These are phyloP conservation scores for Zymoseptoria tritici DNA, from an alignment of 2,329 filamentous ascomycete species.

Conservation along the genomic window DNA sequence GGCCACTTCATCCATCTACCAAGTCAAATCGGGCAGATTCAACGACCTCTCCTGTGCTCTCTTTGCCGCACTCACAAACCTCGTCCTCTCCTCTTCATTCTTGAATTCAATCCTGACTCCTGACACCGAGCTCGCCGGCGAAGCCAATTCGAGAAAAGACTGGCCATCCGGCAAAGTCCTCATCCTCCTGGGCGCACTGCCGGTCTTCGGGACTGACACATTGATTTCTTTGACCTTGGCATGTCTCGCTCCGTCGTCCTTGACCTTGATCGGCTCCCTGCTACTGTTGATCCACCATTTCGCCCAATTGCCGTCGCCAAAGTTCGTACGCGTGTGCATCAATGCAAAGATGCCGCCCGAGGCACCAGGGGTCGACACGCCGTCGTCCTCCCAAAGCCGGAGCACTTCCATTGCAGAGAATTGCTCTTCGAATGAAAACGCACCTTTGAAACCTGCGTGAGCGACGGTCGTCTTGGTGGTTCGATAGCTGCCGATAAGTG, in stretches of 20 bases:
- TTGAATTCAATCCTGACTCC: slow-evolving; percentile 40
- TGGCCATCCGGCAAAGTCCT: background rate
- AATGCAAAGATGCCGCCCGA: slow-evolving; percentile 37
- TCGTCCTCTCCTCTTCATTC: slow-evolving; percentile 34
- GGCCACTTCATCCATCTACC: background rate
- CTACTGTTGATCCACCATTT: slow-evolving; percentile 39
- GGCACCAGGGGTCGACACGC: slow-evolving; percentile 25
- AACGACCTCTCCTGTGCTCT: slow-evolving; percentile 33
- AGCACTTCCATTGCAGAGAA: slow-evolving; percentile 44
- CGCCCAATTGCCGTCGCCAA: slow-evolving; percentile 35
- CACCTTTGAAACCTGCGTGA: slow-evolving; percentile 36
- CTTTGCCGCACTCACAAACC: slow-evolving; percentile 34
- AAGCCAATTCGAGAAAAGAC: background rate
- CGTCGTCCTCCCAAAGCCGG: slow-evolving; percentile 40
- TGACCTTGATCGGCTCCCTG: slow-evolving; percentile 32
- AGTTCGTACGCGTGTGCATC: slow-evolving; percentile 39
- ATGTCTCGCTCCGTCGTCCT: slow-evolving; percentile 33
- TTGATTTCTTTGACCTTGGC: slow-evolving; percentile 39
- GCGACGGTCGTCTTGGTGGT: slow-evolving; percentile 40
- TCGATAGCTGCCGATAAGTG: slow-evolving; percentile 36
- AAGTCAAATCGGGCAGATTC: slow-evolving; percentile 31
- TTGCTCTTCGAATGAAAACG: slow-evolving; percentile 41
- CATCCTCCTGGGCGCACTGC: background rate
- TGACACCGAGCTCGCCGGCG: slow-evolving; percentile 29
- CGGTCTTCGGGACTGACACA: slow-evolving; percentile 27